These are phyloP conservation scores for Bothriochloa decipiens DNA, from an alignment of 176 grass and related monocot species.

Conservation along the genomic window DNA sequence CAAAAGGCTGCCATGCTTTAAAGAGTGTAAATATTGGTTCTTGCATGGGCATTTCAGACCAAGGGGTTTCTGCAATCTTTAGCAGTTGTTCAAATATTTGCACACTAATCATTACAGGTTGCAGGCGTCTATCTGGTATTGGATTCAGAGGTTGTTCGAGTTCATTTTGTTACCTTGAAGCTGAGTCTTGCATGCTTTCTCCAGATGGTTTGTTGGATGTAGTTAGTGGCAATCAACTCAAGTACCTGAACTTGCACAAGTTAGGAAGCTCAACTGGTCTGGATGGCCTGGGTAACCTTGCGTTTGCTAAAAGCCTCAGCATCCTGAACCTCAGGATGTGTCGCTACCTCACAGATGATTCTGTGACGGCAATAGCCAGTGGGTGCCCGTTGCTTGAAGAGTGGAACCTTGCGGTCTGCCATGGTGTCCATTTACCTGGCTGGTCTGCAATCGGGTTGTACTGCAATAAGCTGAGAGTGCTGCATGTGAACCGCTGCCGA, in stretches of 20 bases:
- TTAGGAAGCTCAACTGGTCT: constrained; percentile 52
- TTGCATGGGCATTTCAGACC: constrained; percentile 67
- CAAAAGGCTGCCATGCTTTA: constrained; percentile 58
- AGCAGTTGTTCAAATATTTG: constrained; percentile 56
- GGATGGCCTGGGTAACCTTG: constrained; percentile 56
- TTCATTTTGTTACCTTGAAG: constrained; percentile 73
- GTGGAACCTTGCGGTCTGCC: constrained; percentile 82
- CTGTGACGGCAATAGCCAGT: constrained; percentile 63
- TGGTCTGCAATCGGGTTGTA: constrained; percentile 70
- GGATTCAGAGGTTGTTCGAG: constrained; percentile 68
- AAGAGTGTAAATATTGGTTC: constrained; percentile 71
- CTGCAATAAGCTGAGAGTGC: constrained; percentile 68
- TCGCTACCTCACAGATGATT: constrained; percentile 61
- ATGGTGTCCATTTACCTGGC: constrained; percentile 64
- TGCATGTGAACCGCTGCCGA: constrained; percentile 78
- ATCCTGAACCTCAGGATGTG: constrained; percentile 80
- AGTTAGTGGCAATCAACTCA: constrained; percentile 54
- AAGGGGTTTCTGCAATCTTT: constrained; percentile 59
- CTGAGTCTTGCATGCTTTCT: constrained; percentile 81
- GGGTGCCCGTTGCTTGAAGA: constrained; percentile 78
- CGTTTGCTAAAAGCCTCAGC: constrained; percentile 53
- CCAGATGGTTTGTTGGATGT: constrained; percentile 58
- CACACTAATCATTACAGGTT: constrained; percentile 61
- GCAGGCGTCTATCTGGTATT: constrained; percentile 67
- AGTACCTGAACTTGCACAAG: constrained; percentile 77